A percentile compares a stretch with the other conserved stretches of the same genome.
These are phyloP conservation scores for Lablab purpureus DNA, from an alignment of 306 rosid genomes.

Conservation along the genomic window DNA sequence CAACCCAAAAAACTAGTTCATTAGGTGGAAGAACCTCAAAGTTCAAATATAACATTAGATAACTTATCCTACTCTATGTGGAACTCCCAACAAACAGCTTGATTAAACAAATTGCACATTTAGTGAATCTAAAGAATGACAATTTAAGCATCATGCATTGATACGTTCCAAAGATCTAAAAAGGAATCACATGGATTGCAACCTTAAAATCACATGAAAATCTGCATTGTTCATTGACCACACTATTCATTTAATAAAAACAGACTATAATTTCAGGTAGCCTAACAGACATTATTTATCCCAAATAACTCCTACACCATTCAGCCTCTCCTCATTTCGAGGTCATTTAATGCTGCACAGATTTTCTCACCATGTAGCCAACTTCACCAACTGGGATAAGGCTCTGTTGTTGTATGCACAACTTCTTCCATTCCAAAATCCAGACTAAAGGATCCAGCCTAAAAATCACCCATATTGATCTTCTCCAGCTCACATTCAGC, in stretches of 20 bases:
- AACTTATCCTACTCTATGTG: too few species aligned
- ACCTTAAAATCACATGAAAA: neutral
- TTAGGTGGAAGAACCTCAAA: too few species aligned
- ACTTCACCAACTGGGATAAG: too few species aligned
- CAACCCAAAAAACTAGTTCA: too few species aligned
- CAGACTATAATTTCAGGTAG: neutral
- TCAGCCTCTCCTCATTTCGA: neutral
- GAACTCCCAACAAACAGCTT: neutral
- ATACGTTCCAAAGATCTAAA: neutral
- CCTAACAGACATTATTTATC: neutral
- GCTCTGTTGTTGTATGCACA: too few species aligned
- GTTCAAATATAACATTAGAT: too few species aligned
- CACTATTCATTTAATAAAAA: neutral
- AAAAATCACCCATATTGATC: neutral
- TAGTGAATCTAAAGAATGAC: conserved; percentile 14
- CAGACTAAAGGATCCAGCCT: neutral
- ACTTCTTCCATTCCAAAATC: neutral
- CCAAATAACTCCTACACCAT: neutral
- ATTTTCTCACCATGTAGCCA: neutral
- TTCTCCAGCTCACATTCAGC: conserved; percentile 25
- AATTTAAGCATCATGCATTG: conserved; percentile 3
- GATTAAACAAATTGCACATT: neutral
- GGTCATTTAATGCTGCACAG: neutral
- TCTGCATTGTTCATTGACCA: neutral
- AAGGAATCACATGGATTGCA: neutral